Evolutionary conservation across 1,139 yeast species (phyloP).

Genomic region (Saccharomycopsis hybrid): DNA sequence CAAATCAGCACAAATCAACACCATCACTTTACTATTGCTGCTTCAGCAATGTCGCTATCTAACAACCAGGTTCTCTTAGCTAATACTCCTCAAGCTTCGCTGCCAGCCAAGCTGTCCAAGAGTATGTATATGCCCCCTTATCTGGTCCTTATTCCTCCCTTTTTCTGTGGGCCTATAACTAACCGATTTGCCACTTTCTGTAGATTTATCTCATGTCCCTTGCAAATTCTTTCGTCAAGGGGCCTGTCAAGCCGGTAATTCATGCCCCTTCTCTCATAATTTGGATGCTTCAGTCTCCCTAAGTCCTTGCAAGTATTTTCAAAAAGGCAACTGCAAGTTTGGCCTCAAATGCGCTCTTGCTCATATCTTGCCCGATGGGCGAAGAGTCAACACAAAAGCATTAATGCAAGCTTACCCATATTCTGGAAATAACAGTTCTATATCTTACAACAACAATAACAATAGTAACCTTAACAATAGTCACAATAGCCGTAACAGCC

Average conservation of each 20-base stretch:
- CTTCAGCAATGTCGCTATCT: no score
- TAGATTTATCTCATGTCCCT: slow-evolving; percentile 81
- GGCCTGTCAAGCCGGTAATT: slow-evolving; percentile 84
- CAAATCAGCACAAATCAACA: no score
- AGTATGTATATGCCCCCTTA: slow-evolving; percentile 2
- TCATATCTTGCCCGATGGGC: slow-evolving; percentile 83
- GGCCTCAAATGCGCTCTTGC: slow-evolving; percentile 92
- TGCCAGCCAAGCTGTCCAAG: slow-evolving; percentile 1
- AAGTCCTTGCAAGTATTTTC: slow-evolving; percentile 82
- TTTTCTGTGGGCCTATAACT: background rate
- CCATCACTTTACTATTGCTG: no score
- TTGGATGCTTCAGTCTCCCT: slow-evolving; percentile 36
- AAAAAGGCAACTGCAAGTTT: slow-evolving; percentile 90
- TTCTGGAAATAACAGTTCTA: background rate
- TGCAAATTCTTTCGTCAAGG: slow-evolving; percentile 91
- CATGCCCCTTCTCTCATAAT: slow-evolving; percentile 90
- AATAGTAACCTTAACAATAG: slow-evolving; percentile 8
- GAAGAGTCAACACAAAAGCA: slow-evolving; percentile 58
- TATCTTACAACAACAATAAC: background rate
- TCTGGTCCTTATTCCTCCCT: background rate
- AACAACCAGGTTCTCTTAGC: no score
- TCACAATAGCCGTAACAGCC: slow-evolving; percentile 6
- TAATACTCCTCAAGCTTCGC: background rate
- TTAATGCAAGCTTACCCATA: slow-evolving; percentile 20
- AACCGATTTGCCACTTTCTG: background rate